Evolutionary conservation across 805 yeast genomes (phyloP), one percentile per base, ranked within the genome.

Genomic region (Zygoascus biomembranicola): DNA sequence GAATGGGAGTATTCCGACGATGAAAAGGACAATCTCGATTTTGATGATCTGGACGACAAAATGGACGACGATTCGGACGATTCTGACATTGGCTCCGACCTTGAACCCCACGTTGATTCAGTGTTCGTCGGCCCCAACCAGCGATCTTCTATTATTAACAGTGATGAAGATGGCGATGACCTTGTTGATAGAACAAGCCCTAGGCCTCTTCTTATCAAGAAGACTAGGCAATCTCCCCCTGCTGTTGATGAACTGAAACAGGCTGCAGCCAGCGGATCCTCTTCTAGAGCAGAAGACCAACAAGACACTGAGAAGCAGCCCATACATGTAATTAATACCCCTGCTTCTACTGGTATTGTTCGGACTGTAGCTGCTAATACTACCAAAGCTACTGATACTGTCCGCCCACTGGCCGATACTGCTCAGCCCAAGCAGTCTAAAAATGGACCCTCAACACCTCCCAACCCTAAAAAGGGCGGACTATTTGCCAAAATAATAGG

Each of bases 1-100:
- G 66, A 62, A 45, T 62, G 60, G 51, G 63, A 61, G 23, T 57
- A 55, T 39, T 51, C 59, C 14, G 62, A 57, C 45, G 64, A 62
- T 43, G 63, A 61, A 44, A 59, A 47, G 10, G 62, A 58, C 31
- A 59, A 49, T 37, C 56, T 53, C 32, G 58, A 51, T 23, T 56
- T 53, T 28, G 61, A 57, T 20, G 59, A 57, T 19, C 49, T 39
- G 1, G 56, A 48, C 11, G 50, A 54, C 5, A 56, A 54, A 8
- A 51, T 49, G 3, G 39, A 49, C 6, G 57, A 51, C 6, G 50
- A 51, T 18, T 44, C 50, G 10, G 56, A 52, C 10, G 51, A 51
- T 18, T 23, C 39, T 13, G 39, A 11, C 16, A 35, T 5, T 5
- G 10, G 16, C 39, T 8, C 10, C 5, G 39, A 35, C 8, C 5